phyloP scores from a whole-genome alignment of 2,329 filamentous ascomycete genomes.

The Alternaria burnsii region DNA sequence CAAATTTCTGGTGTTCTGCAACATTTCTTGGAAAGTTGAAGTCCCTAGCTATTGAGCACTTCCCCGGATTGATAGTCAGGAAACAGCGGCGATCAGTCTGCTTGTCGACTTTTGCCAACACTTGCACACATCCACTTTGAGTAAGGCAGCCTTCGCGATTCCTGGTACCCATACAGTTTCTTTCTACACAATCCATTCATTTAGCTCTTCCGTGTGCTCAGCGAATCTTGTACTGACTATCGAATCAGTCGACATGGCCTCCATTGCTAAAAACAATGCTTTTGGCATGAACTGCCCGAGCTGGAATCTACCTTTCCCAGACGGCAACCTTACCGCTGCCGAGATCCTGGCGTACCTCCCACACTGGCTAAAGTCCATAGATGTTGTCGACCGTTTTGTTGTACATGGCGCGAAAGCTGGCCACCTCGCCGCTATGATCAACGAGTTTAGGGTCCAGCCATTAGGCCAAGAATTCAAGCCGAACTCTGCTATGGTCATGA shows the following conservation, averaged over 20 bases:
- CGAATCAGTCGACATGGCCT: constrained; percentile 10
- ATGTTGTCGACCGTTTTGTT: constrained; percentile 37
- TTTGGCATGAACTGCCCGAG: constrained; percentile 31
- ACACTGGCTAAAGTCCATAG: constrained; percentile 34
- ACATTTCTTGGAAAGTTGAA: background rate
- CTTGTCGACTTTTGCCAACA: background rate
- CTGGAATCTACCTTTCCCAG: constrained; percentile 35
- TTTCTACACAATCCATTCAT: background rate
- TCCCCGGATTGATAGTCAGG: background rate
- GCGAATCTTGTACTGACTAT: background rate
- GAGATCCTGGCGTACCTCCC: constrained; percentile 40
- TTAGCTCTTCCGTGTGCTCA: background rate
- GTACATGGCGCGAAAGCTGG: constrained; percentile 26
- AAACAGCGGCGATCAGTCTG: background rate
- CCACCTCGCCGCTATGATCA: constrained; percentile 25
- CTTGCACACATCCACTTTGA: background rate
- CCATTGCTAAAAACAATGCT: constrained; percentile 29
- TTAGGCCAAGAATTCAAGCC: background rate
- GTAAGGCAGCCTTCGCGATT: background rate
- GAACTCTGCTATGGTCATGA: constrained; percentile 32
- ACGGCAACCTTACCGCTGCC: constrained; percentile 35
- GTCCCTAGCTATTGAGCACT: background rate
- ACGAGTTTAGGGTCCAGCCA: constrained; percentile 21
- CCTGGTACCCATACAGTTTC: background rate
- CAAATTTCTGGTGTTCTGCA: background rate